Percentiles rank a stretch among this genome's conserved stretches.
phyloP scores from a whole-genome alignment of 1,284 basidiomycete species.

The Trichosporon inkin region DNA sequence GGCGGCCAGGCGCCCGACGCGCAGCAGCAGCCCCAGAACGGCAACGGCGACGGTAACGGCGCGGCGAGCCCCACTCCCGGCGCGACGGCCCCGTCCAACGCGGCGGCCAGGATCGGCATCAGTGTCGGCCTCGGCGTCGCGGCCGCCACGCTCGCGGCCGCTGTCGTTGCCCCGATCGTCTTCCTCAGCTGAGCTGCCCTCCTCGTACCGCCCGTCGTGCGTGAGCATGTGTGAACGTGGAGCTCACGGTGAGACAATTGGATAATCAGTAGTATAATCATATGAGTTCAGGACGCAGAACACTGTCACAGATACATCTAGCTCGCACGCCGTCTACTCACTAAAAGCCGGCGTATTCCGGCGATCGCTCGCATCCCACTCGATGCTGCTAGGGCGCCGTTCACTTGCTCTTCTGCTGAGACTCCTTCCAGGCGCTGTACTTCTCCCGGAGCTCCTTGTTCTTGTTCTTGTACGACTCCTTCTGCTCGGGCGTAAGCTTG shows the following conservation, averaged over 20 bases:
- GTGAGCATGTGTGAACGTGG: neutral
- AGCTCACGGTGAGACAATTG: neutral
- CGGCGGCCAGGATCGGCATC: neutral
- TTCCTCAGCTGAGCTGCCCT: neutral
- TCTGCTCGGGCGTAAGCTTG: constrained; percentile 27
- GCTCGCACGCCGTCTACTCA: constrained; percentile 28
- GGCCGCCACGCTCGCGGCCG: neutral
- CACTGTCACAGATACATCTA: constrained; percentile 9
- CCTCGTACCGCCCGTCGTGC: neutral
- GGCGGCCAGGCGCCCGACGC: neutral
- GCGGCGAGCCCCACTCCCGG: neutral
- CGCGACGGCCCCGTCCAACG: neutral
- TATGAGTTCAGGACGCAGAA: neutral
- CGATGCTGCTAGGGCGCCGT: constrained; percentile 21
- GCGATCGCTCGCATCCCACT: constrained; percentile 12
- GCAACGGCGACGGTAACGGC: neutral
- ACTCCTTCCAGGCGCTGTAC: constrained; percentile 28
- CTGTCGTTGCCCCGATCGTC: neutral
- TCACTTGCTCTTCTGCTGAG: constrained; percentile 8
- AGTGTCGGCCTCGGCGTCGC: neutral
- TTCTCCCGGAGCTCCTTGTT: constrained; percentile 30
- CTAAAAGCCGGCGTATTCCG: constrained; percentile 14
- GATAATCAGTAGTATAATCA: neutral
- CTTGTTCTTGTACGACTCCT: constrained; percentile 16
- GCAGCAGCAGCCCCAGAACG: neutral